These are phyloP conservation scores for Aspergillus novofumigatus DNA, from an alignment of 2,329 filamentous ascomycete genomes.

Conservation along the genomic window DNA sequence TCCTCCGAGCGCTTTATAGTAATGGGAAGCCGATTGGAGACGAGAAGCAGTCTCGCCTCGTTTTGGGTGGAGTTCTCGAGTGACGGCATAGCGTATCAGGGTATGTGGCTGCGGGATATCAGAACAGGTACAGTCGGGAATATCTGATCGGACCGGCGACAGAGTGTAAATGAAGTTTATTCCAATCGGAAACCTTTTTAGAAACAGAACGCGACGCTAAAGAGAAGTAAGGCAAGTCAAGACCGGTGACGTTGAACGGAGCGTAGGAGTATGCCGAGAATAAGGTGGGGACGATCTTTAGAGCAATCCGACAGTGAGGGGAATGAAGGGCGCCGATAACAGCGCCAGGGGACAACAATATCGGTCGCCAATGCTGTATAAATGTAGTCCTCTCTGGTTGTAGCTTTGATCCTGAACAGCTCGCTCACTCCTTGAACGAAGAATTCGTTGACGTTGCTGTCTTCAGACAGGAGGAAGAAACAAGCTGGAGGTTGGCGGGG, in stretches of 20 bases:
- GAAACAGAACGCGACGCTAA: not conserved
- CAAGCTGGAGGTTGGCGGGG: slow-evolving; percentile 7
- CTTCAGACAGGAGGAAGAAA: not conserved
- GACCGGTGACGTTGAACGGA: not conserved
- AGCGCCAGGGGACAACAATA: not conserved
- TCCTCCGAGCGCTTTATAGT: slow-evolving; percentile 93
- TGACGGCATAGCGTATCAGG: slow-evolving; percentile 29
- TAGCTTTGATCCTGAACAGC: not conserved
- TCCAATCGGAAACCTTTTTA: not conserved
- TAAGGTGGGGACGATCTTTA: not conserved
- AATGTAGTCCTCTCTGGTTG: not conserved
- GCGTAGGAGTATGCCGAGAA: not conserved
- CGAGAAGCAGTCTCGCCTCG: slow-evolving; percentile 63
- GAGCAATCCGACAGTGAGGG: not conserved
- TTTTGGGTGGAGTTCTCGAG: slow-evolving; percentile 29
- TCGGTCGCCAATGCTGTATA: not conserved
- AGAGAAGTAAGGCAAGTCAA: not conserved
- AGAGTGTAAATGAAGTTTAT: not conserved
- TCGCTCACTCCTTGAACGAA: not conserved
- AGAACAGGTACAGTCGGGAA: not conserved
- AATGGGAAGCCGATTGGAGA: slow-evolving; percentile 93
- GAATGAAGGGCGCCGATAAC: not conserved
- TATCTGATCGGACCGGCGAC: not conserved
- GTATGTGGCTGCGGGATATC: not conserved
- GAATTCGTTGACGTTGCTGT: not conserved